Base-by-base conservation (phyloP, 257 asterid genomes). In the Voacanga thouarsii region DNA sequence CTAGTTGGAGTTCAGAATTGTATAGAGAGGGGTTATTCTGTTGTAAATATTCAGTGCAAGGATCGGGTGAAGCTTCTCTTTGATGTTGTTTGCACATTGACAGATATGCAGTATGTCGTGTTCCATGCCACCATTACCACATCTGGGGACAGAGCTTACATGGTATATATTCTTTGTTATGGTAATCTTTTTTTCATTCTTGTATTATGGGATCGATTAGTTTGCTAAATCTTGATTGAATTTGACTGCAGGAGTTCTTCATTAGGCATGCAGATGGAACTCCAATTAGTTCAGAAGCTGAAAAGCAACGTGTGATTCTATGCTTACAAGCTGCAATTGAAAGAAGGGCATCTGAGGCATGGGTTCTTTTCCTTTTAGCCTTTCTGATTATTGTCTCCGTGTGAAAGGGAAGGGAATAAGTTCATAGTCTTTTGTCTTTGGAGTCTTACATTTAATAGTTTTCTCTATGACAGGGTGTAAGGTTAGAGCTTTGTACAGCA, bases 101-200 rank as follows among this genome's bases (percentile, higher is more conserved):
- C 99, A 0, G 98, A 96, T 59, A 93, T 96, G 99, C 88, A 92
- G 47, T 96, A 96, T 56, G 89, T 92, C 14, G 94, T 96, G 73
- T 96, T 92, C 56, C 99, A 96, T 71, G 99, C 97, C 78, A 96
- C 92, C 0, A 81, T 93, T 6, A 90, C 90, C 80, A 89, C 98
- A 0, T 78, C 94, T 0, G 88, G 86, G 44, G 94, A 92, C 84
- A 76, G 84, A 56, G 96, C 96, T 15, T 87, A 80, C 77, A 65
- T 93, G 96, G 99, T 95, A 88, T 39, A 66, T 72, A 61, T 79
- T 74, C 77, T 18, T 68, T 21, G 4, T 1, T 4, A 30, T 72
- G 14, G n/a, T 66, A 21, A 6, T 16, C 59, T 49, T 1, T 2
- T 14, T 12, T 47, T 72, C 7, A 5, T 12, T 53, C 7, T 26